Percentiles rank a stretch among this genome's conserved stretches.
Conservation (phyloP, 106 monocot species). For the Vanilla planifolia region DNA sequence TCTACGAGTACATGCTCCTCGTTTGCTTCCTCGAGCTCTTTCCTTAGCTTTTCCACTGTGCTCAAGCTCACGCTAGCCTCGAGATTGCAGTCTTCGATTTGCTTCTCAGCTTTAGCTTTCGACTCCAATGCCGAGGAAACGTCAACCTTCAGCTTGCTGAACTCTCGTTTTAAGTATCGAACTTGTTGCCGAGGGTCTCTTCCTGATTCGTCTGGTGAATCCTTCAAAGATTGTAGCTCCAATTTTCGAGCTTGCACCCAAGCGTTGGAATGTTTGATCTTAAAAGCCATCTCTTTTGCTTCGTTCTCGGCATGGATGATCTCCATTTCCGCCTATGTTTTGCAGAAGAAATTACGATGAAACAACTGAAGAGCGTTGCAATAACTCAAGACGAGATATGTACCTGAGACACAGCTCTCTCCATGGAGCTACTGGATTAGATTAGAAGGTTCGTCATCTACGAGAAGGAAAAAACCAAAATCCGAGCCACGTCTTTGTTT, state of each 20-base stretch:
- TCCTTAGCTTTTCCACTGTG: constrained; percentile 38
- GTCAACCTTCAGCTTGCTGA: constrained; percentile 42
- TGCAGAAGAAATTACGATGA: constrained; percentile 16
- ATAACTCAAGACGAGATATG: too few species aligned
- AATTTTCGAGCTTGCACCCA: constrained; percentile 12
- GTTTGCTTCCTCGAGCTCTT: constrained; percentile 45
- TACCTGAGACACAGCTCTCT: too few species aligned
- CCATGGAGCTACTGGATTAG: too few species aligned
- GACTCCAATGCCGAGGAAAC: constrained; percentile 27
- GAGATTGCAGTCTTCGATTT: constrained; percentile 14
- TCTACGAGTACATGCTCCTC: constrained; percentile 85
- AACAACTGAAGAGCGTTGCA: not conserved
- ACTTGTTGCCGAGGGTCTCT: constrained; percentile 20
- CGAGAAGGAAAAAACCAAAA: too few species aligned
- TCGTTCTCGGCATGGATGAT: constrained; percentile 18
- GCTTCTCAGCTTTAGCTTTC: constrained; percentile 37
- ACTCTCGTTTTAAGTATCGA: constrained; percentile 31
- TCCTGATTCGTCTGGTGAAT: not conserved
- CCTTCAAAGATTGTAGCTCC: constrained; percentile 9
- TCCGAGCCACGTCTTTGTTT: too few species aligned
- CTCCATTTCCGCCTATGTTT: constrained; percentile 22
- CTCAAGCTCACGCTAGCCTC: constrained; percentile 8
- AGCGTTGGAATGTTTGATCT: constrained; percentile 31
- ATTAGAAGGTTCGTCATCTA: too few species aligned
- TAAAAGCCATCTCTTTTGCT: constrained; percentile 21